These are phyloP conservation scores for Hypholoma sublateritium DNA, from an alignment of 768 basidiomycete species.

Conservation along the genomic window DNA sequence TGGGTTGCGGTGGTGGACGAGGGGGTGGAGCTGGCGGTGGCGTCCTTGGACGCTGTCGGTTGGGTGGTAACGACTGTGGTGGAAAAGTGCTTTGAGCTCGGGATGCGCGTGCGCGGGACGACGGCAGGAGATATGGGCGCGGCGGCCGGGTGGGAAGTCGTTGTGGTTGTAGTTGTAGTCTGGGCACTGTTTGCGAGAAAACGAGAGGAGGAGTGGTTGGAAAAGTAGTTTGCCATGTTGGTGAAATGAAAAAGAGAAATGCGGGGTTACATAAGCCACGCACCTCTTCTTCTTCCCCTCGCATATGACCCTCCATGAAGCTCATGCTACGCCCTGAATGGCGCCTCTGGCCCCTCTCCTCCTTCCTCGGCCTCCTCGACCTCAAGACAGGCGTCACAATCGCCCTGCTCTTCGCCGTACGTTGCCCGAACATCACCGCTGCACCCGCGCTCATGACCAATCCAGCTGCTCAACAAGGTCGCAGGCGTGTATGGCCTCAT, in stretches of 20 bases:
- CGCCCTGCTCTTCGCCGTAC: conserved; percentile 84
- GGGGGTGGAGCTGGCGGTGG: conserved; percentile 29
- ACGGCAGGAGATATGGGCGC: conserved; percentile 20
- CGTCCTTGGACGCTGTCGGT: conserved; percentile 42
- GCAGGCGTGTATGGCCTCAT: conserved; percentile 97
- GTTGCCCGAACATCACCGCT: conserved; percentile 26
- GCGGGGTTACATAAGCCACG: conserved; percentile 29
- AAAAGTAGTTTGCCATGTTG: conserved; percentile 74
- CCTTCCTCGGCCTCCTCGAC: conserved; percentile 86
- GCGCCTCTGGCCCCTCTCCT: conserved; percentile 78
- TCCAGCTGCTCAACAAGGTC: conserved; percentile 91
- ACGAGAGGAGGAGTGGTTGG: conserved; percentile 76
- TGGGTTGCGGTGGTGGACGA: conserved; percentile 33
- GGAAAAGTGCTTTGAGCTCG: conserved; percentile 74
- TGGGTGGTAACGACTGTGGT: conserved; percentile 41
- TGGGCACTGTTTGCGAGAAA: conserved; percentile 55
- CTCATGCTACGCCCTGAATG: conserved; percentile 82
- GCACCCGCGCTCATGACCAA: conserved; percentile 5
- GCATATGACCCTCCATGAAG: conserved; percentile 52
- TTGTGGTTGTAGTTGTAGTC: conserved; percentile 24
- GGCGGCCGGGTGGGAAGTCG: conserved; percentile 21
- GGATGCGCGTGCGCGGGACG: conserved; percentile 43
- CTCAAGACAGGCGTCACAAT: conserved; percentile 92
- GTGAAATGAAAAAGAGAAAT: conserved; percentile 23
- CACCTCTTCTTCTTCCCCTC: conserved; percentile 23